phyloP scores from a whole-genome alignment of 2,329 filamentous ascomycete genomes.

The Arthrobotrys pseudoclavata region DNA sequence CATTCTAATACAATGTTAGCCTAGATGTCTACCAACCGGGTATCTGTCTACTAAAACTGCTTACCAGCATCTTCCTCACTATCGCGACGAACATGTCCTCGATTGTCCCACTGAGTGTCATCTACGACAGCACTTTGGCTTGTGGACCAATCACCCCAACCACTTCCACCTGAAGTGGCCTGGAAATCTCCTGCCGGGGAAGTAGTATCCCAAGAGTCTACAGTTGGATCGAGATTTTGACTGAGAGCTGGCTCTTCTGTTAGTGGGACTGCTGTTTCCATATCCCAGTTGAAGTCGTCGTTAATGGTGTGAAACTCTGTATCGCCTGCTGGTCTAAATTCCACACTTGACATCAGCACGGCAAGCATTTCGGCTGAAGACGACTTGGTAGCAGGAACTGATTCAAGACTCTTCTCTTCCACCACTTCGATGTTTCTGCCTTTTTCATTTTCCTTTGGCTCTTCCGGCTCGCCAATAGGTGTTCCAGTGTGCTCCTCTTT shows the following conservation, averaged over 20 bases:
- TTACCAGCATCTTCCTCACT: conserved; percentile 33
- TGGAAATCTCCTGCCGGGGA: neutral
- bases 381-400: neutral
- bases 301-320: neutral
- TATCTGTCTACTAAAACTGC: too few relatives aligned
- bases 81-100: conserved; percentile 36
- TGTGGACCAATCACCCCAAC: conserved; percentile 50
- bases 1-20: conserved; percentile 36
- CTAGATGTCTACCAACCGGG: neutral
- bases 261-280: neutral
- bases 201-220: conserved; percentile 13
- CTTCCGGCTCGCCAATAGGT: neutral
- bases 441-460: neutral
- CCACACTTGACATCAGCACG: conserved; percentile 1
- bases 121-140: neutral
- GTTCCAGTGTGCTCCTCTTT: neutral
- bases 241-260: neutral
- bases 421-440: neutral
- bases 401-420: neutral
- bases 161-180: neutral
- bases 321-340: neutral
- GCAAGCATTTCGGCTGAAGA: conserved; percentile 14
- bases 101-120: conserved; percentile 26
- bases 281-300: neutral
- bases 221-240: neutral